Conservation (phyloP, 345 rosid species). For the sweet orange (Citrus sinensis) region DVS_A1.0 CM039164.1:1090501-1091000, state of each 20-base stretch:
- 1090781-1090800: neutral
- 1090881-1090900: constrained; percentile 3
- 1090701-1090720: neutral
- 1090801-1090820: constrained; percentile 2
- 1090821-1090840: constrained; percentile 7
- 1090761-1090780: neutral
- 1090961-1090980: constrained; percentile 21
- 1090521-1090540: neutral
- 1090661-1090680: neutral
- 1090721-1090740: neutral
- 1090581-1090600: neutral
- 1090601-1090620: neutral
- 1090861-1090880: constrained; percentile 24
- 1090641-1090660: neutral
- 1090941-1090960: constrained; percentile 2
- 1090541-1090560: neutral
- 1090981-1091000: neutral
- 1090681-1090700: neutral
- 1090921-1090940: neutral
- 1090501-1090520: no score
- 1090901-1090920: neutral
- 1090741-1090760: neutral
- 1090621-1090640: neutral
- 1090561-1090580: neutral
- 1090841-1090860: constrained; percentile 13